Evolutionary conservation across 1,139 yeast genomes (phyloP).

Genomic region (Yamadazyma epiphylla): DNA sequence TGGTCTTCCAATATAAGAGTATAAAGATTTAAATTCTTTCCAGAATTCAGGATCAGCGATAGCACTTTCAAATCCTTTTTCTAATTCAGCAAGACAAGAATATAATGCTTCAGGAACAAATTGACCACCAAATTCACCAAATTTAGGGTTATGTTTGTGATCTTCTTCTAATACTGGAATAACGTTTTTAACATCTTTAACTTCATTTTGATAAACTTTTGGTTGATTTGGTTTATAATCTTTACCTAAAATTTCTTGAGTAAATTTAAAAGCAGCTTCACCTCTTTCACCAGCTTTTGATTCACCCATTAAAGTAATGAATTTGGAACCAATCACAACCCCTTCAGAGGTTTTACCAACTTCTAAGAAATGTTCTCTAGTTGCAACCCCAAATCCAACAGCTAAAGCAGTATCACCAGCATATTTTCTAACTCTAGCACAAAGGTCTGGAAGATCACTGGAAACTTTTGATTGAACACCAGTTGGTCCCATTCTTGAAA

Average conservation of each 20-base stretch:
- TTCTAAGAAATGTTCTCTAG: constrained; percentile 80
- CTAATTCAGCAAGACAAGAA: constrained; percentile 85
- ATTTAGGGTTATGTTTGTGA: constrained; percentile 63
- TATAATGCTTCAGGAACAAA: constrained; percentile 96
- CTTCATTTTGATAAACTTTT: constrained; percentile 21
- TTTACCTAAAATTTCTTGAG: constrained; percentile 65
- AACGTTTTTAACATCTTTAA: constrained; percentile 20
- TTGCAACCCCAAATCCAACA: constrained; percentile 95
- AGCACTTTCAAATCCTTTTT: constrained; percentile 81
- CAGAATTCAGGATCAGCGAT: constrained; percentile 87
- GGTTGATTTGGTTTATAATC: constrained; percentile 41
- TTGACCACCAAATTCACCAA: constrained; percentile 98
- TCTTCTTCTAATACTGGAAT: constrained; percentile 49
- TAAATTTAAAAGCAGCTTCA: constrained; percentile 61
- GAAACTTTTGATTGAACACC: constrained; percentile 76
- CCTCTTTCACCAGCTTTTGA: constrained; percentile 59
- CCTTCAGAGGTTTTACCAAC: constrained; percentile 87
- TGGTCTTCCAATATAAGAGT: constrained; percentile 92
- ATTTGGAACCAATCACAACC: constrained; percentile 90
- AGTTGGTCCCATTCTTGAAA: constrained; percentile 96
- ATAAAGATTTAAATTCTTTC: constrained; percentile 83
- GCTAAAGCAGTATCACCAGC: constrained; percentile 83
- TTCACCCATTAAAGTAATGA: constrained; percentile 66
- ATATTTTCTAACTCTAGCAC: constrained; percentile 69
- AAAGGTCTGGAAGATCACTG: constrained; percentile 60